Conservation (phyloP, 177 flowering plant genomes). For the Vitis hybrid region DNA sequence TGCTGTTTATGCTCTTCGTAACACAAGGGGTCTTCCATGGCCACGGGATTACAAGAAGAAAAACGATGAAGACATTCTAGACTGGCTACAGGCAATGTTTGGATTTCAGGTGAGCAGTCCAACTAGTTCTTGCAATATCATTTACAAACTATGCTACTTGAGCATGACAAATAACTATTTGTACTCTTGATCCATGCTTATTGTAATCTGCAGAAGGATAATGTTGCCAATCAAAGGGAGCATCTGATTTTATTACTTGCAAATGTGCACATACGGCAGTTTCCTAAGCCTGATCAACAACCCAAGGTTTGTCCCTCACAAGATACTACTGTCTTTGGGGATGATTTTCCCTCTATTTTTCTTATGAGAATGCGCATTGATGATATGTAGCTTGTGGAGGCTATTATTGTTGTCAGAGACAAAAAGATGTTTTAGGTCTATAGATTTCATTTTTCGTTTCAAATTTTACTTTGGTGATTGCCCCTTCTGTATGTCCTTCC, state of each 20-base stretch:
- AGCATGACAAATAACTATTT: too few species aligned
- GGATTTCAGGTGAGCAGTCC: slow-evolving; percentile 81
- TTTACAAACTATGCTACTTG: too few species aligned
- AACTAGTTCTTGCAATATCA: neutral
- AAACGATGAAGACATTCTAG: slow-evolving; percentile 83
- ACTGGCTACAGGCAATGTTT: slow-evolving; percentile 98
- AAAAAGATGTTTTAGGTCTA: too few species aligned
- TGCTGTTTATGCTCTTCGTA: slow-evolving; percentile 88
- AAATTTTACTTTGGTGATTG: too few species aligned
- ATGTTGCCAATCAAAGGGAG: slow-evolving; percentile 96
- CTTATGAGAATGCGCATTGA: too few species aligned
- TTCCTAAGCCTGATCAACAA: slow-evolving; percentile 93
- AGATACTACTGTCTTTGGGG: too few species aligned
- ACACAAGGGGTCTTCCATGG: slow-evolving; percentile 98
- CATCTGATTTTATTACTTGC: slow-evolving; percentile 94
- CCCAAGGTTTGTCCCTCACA: slow-evolving; percentile 63
- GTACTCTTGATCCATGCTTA: too few species aligned
- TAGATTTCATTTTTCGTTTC: too few species aligned
- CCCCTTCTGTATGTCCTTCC: too few species aligned
- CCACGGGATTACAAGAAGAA: slow-evolving; percentile 79
- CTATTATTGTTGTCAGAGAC: too few species aligned
- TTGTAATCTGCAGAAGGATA: slow-evolving; percentile 69
- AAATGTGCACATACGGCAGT: slow-evolving; percentile 89
- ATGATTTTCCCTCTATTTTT: too few species aligned
- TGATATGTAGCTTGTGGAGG: too few species aligned